Base-by-base conservation (phyloP, 768 basidiomycete species). In the Steccherinum ochraceum region DNA sequence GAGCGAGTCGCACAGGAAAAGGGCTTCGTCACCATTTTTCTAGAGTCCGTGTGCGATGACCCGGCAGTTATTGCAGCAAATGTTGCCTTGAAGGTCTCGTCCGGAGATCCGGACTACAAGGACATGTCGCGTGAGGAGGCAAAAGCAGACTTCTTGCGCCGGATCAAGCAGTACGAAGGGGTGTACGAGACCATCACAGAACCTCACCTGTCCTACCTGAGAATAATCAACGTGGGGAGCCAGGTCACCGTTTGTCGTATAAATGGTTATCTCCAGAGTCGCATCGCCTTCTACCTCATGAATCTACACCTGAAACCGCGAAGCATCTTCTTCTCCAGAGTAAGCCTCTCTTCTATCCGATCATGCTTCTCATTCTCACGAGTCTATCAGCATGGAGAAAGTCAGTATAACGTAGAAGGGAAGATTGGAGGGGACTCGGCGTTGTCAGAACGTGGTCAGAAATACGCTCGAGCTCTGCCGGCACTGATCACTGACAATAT, bases 281-380 rank as follows among this genome's bases (percentile, higher is more conserved):
- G 96, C 27, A 93, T 99, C 57, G 95, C 93, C 18, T 99, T 95
- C 71, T 99, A 94, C 68, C 75, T 99, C 49, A 98, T 97, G 94
- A 97, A 97, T 66, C 67, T 98, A 60, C 96, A 99, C 68, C 73
- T 99, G 58, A 96, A 96, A 60, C 95, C 96, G 4, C 78, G 96
- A 52, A 92, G 86, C 64, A 98, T 99, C 54, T 99, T 93, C 69
- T 80, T 99, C 53, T 97, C 96, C 3, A 72, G 96, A 60, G 95
- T 97, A 62, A 61, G 85, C 69, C 46, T 4, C 10, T 30, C 24
- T n/a, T n/a, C n/a, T n/a, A n/a, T n/a, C n/a, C n/a, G n/a, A n/a
- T 21, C n/a, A 16, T 43, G 13, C 25, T 39, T 52, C n/a, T 55
- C n/a, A 13, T 27, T n/a, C 39, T 40, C n/a, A 24, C 5, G 24